Evolutionary conservation across 139 green algal genomes (phyloP).

Genomic region (Microglena sp.): DNA sequence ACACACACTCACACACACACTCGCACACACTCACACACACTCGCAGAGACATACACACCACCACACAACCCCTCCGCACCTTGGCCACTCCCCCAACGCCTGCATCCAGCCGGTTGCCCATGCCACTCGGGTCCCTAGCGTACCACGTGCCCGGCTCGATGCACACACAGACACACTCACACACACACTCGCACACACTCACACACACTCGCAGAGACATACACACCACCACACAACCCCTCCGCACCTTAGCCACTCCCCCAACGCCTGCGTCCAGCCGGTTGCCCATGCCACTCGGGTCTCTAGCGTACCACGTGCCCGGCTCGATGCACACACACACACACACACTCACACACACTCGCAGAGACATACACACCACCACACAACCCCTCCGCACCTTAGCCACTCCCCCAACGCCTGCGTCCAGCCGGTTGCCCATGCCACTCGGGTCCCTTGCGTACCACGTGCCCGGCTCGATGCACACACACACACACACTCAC

Average conservation of each 20-base stretch:
- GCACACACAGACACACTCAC: conserved; percentile 2
- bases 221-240: neutral
- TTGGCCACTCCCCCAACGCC: neutral
- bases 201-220: conserved; percentile 4
- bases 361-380: conserved; percentile 1
- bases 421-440: too few relatives aligned
- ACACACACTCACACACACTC: conserved; percentile 4
- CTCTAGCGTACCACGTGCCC: neutral
- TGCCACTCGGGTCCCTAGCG: too few relatives aligned
- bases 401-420: too few relatives aligned
- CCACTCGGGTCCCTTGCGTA: too few relatives aligned
- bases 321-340: neutral
- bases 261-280: too few relatives aligned
- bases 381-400: too few relatives aligned
- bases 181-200: conserved; percentile 3
- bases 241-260: too few relatives aligned
- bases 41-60: conserved; percentile 1
- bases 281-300: too few relatives aligned
- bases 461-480: neutral
- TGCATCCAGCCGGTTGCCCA: too few relatives aligned
- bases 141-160: too few relatives aligned
- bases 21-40: conserved; percentile 1
- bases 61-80: neutral
- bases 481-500: conserved; percentile 6
- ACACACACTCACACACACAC: conserved; percentile 5